phyloP scores from a whole-genome alignment of 371 early-diverging fungal species.

The Nematocida sp. region DNA sequence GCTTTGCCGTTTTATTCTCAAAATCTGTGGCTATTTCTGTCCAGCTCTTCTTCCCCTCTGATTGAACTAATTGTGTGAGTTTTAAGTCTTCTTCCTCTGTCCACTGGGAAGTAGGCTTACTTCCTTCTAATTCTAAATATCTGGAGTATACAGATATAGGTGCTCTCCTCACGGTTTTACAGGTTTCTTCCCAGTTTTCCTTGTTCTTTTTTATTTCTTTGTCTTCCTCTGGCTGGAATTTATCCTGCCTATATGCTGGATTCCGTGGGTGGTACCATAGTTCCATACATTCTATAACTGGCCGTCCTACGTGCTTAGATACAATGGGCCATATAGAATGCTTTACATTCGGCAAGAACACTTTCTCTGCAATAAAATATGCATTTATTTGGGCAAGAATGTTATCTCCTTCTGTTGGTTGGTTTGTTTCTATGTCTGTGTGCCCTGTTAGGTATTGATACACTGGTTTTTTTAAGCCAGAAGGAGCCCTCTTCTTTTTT shows the following conservation, averaged over 20 bases:
- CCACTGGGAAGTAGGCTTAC: conserved; percentile 74
- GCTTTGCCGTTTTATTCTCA: conserved; percentile 64
- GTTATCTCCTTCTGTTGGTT: neutral
- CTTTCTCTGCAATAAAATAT: conserved; percentile 3
- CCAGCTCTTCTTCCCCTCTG: conserved; percentile 72
- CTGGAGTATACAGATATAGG: conserved; percentile 41
- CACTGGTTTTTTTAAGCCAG: neutral
- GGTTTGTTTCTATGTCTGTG: neutral
- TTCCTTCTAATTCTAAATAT: conserved; percentile 37
- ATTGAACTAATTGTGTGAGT: conserved; percentile 77
- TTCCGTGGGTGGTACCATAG: conserved; percentile 46
- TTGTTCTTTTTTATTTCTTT: conserved; percentile 21
- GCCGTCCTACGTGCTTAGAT: neutral
- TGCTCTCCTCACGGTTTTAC: conserved; percentile 29
- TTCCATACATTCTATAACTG: conserved; percentile 35
- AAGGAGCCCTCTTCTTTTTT: conserved; percentile 8
- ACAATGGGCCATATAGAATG: neutral
- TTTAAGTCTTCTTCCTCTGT: conserved; percentile 76
- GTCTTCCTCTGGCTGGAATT: conserved; percentile 24
- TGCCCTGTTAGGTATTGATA: neutral
- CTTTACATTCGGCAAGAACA: neutral
- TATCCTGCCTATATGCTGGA: conserved; percentile 7
- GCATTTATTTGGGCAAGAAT: conserved; percentile 15
- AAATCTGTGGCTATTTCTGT: conserved; percentile 46
- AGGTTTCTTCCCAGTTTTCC: conserved; percentile 49